These are phyloP conservation scores for Pneumocystis sp. DNA, from an alignment of 1,139 yeast genomes.

Conservation along the genomic window DNA sequence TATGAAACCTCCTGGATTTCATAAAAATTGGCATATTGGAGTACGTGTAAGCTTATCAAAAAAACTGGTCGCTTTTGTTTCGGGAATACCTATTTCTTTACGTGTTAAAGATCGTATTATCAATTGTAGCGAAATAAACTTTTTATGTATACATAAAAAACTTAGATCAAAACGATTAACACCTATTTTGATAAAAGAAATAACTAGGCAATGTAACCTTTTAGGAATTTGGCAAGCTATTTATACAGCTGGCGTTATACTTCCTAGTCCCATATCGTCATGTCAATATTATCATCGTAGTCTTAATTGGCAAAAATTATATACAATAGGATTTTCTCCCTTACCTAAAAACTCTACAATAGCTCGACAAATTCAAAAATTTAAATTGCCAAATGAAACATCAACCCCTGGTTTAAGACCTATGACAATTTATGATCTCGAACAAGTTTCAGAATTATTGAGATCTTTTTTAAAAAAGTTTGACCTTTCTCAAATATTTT, in stretches of 20 bases:
- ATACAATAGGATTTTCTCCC: constrained; percentile 73
- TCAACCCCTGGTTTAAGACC: constrained; percentile 47
- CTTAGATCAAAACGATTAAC: constrained; percentile 85
- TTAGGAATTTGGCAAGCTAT: constrained; percentile 88
- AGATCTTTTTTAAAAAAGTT: constrained; percentile 49
- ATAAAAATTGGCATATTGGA: constrained; percentile 80
- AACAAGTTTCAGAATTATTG: constrained; percentile 46
- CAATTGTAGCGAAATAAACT: constrained; percentile 76
- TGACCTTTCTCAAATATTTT: constrained; percentile 57
- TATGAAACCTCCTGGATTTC: constrained; percentile 86
- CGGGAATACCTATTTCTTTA: constrained; percentile 71
- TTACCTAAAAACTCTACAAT: constrained; percentile 65
- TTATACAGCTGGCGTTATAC: constrained; percentile 79
- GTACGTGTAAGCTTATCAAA: constrained; percentile 67
- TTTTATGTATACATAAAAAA: constrained; percentile 85
- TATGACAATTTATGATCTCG: constrained; percentile 47
- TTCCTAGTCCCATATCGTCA: constrained; percentile 85
- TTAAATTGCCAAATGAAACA: constrained; percentile 50
- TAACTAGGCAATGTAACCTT: constrained; percentile 80
- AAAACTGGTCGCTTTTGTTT: constrained; percentile 77
- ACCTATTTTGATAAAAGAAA: constrained; percentile 84
- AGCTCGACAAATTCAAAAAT: constrained; percentile 68
- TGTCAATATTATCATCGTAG: constrained; percentile 92
- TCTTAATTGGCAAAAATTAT: constrained; percentile 73
- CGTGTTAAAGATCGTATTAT: constrained; percentile 44